These are phyloP conservation scores for Jackrogersella minutella DNA, from an alignment of 495 filamentous ascomycete species.

Conservation along the genomic window DNA sequence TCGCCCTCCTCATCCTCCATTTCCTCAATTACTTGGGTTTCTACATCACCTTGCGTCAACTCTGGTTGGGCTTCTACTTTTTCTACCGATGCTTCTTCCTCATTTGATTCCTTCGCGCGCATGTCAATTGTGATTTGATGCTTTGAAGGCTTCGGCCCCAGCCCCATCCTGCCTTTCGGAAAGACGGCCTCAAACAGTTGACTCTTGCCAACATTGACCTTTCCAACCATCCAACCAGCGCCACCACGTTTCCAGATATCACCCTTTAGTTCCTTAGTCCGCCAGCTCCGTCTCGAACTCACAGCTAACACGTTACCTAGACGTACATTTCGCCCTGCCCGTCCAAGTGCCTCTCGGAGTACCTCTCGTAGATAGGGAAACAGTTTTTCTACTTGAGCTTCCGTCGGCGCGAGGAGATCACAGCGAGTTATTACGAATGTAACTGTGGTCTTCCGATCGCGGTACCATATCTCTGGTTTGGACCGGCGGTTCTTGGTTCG, in stretches of 20 bases:
- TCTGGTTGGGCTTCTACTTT: conserved; percentile 29
- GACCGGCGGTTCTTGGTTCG: conserved; percentile 80
- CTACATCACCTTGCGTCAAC: conserved; percentile 34
- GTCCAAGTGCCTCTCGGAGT: conserved; percentile 74
- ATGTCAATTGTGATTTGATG: conserved; percentile 47
- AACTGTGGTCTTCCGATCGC: conserved; percentile 70
- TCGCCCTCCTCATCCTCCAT: conserved; percentile 37
- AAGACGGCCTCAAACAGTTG: conserved; percentile 85
- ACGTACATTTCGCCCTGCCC: conserved; percentile 66
- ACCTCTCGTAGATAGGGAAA: conserved; percentile 82
- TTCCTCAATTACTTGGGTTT: conserved; percentile 36
- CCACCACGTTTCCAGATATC: conserved; percentile 81
- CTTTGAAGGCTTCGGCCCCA: conserved; percentile 45
- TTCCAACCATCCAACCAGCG: conserved; percentile 97
- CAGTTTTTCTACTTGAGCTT: conserved; percentile 79
- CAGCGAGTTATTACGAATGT: conserved; percentile 90
- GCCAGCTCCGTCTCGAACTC: conserved; percentile 84
- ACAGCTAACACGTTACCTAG: conserved; percentile 86
- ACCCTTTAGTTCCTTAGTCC: conserved; percentile 86
- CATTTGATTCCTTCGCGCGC: conserved; percentile 25
- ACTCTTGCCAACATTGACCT: conserved; percentile 96
- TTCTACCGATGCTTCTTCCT: conserved; percentile 24
- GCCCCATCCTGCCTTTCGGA: conserved; percentile 78
- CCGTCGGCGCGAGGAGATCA: conserved; percentile 81
- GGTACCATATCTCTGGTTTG: conserved; percentile 65